phyloP scores from a whole-genome alignment of 2,329 filamentous ascomycete genomes.

The Neocatenulostroma microsporum region DNA sequence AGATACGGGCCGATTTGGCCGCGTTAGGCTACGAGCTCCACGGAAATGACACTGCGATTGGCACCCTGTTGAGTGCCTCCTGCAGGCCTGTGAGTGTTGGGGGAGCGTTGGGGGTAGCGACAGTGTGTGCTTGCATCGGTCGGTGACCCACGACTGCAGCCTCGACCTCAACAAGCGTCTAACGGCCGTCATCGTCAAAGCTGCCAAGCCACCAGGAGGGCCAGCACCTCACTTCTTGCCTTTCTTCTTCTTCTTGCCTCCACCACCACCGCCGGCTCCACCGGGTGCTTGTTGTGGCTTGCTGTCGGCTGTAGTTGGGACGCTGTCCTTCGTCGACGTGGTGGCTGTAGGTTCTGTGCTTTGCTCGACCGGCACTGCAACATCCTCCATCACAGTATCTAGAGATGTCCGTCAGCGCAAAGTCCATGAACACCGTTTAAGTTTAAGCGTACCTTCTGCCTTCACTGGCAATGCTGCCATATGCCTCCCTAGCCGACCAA shows the following conservation, averaged over 20 bases:
- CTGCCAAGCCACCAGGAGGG: too few species aligned
- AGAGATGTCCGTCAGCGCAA: constrained; percentile 3
- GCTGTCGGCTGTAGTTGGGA: constrained; percentile 7
- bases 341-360: constrained; percentile 14
- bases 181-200: too few species aligned
- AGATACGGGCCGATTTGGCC: too few species aligned
- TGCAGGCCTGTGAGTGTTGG: too few species aligned
- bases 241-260: constrained; percentile 45
- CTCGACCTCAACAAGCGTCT: too few species aligned
- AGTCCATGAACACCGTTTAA: constrained; percentile 3
- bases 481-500: constrained; percentile 66
- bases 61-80: too few species aligned
- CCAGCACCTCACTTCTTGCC: constrained; percentile 42
- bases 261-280: constrained; percentile 27
- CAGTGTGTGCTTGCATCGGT: too few species aligned
- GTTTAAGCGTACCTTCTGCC: constrained; percentile 28
- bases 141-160: too few species aligned
- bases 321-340: constrained; percentile 8
- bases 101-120: too few species aligned
- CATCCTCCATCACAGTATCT: constrained; percentile 30
- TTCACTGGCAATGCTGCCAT: constrained; percentile 46
- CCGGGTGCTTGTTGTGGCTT: constrained; percentile 11
- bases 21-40: too few species aligned
- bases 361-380: constrained; percentile 15
- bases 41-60: too few species aligned